Evolutionary conservation across 495 filamentous ascomycete genomes (phyloP).

Genomic region (Neurospora sp.): DNA sequence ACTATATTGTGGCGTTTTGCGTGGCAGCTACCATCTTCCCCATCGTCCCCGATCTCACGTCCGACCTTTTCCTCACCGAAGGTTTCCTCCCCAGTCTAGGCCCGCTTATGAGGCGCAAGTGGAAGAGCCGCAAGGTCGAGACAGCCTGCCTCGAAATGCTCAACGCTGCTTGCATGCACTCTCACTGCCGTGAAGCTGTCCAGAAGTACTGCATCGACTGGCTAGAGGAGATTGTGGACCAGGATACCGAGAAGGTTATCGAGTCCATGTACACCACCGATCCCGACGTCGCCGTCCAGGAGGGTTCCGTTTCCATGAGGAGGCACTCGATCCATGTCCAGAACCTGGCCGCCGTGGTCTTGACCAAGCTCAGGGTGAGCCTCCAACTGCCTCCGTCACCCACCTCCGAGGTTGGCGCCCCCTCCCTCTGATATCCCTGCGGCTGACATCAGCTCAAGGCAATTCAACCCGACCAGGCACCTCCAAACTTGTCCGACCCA

Average conservation of each 20-base stretch:
- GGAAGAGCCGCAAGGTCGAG: constrained; percentile 70
- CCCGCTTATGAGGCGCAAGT: constrained; percentile 60
- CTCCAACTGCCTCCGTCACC: constrained; percentile 1
- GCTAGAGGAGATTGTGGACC: constrained; percentile 67
- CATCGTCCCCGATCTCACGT: constrained; percentile 57
- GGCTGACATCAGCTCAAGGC: constrained; percentile 45
- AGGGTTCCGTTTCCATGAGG: constrained; percentile 36
- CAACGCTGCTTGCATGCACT: constrained; percentile 79
- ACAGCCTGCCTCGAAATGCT: constrained; percentile 75
- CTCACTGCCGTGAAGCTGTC: constrained; percentile 66
- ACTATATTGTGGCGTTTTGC: constrained; percentile 70
- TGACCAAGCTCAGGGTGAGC: constrained; percentile 63
- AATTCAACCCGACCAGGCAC: constrained; percentile 25
- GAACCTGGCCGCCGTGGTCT: constrained; percentile 69
- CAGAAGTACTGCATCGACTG: constrained; percentile 70
- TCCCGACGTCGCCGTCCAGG: constrained; percentile 23
- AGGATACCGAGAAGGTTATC: constrained; percentile 50
- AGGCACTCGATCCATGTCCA: constrained; percentile 42
- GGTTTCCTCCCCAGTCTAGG: constrained; percentile 64
- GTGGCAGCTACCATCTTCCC: constrained; percentile 82
- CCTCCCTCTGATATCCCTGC: constrained; percentile 19
- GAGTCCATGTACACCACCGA: constrained; percentile 34
- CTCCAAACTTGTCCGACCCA: constrained; percentile 31
- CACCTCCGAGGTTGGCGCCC: constrained; percentile 3
- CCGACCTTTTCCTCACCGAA: constrained; percentile 71